Evolutionary conservation across 345 rosid species (phyloP).

Genomic region (Eucalyptus marginata): DNA sequence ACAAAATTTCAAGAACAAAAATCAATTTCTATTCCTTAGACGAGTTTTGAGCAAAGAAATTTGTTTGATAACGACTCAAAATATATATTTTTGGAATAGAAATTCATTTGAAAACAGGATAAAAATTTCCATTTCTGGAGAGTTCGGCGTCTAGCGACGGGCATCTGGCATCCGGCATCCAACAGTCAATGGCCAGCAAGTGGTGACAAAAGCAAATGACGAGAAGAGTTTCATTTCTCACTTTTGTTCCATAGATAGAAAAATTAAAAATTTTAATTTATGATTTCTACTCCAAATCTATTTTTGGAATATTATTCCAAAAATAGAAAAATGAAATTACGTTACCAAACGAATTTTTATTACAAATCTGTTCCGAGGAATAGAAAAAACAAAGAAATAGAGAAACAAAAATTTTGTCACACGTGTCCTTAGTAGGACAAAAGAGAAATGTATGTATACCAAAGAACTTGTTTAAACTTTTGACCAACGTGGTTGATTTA

Average conservation of each 20-base stretch:
- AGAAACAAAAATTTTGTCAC: no score
- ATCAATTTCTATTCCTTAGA: accelerated
- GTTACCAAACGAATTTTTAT: accelerated
- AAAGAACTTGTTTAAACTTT: neutral
- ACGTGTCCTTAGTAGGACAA: accelerated
- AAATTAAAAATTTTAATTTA: accelerated
- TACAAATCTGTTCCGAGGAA: accelerated
- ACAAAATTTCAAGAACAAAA: no score
- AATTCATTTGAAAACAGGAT: accelerated
- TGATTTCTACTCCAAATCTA: accelerated
- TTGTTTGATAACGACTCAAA: accelerated
- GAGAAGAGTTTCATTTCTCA: no score
- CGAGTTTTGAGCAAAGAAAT: no score
- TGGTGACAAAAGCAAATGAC: no score
- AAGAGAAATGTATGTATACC: neutral
- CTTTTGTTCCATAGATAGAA: accelerated
- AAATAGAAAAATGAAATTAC: no score
- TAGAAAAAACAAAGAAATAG: accelerated
- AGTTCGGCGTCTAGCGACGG: accelerated
- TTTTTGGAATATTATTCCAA: accelerated
- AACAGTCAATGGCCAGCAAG: accelerated
- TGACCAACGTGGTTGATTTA: neutral
- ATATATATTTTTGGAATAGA: no score
- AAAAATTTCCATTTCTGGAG: no score
- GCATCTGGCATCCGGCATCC: accelerated